Evolutionary conservation across 176 grass and related monocot genomes (phyloP).

Genomic region (Aechmea fasciata): DNA sequence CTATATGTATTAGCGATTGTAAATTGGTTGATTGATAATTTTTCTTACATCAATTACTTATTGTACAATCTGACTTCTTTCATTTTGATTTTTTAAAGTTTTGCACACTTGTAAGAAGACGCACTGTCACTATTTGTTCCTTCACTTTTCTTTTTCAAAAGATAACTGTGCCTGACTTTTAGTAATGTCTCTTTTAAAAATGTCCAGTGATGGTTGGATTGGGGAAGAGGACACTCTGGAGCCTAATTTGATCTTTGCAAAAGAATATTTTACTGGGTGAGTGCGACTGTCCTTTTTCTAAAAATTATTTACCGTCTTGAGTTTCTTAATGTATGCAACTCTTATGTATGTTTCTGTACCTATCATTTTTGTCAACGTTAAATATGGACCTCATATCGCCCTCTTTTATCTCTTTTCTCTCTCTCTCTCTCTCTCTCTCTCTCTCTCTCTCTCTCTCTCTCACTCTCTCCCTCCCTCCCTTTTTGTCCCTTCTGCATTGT

Average conservation of each 20-base stretch:
- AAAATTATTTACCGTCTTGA: background rate
- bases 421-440: too few species aligned
- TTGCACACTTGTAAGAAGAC: too few species aligned
- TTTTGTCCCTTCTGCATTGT: too few species aligned
- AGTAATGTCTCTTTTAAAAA: background rate
- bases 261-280: slow-evolving; percentile 60
- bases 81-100: too few species aligned
- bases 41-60: too few species aligned
- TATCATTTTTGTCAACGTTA: background rate
- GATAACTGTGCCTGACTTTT: slow-evolving; percentile 11
- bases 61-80: too few species aligned
- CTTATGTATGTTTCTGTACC: background rate
- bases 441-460: too few species aligned
- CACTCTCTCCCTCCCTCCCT: too few species aligned
- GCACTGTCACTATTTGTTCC: background rate
- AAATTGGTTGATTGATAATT: too few species aligned
- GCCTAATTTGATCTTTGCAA: slow-evolving; percentile 43
- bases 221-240: slow-evolving; percentile 28
- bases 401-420: too few species aligned
- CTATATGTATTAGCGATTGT: too few species aligned
- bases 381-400: background rate
- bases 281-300: slow-evolving; percentile 11
- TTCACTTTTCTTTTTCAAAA: background rate
- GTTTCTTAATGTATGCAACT: background rate
- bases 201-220: slow-evolving; percentile 42